Base-by-base conservation (phyloP, 208 protist species). In the Tetramitus jugosus region DNA sequence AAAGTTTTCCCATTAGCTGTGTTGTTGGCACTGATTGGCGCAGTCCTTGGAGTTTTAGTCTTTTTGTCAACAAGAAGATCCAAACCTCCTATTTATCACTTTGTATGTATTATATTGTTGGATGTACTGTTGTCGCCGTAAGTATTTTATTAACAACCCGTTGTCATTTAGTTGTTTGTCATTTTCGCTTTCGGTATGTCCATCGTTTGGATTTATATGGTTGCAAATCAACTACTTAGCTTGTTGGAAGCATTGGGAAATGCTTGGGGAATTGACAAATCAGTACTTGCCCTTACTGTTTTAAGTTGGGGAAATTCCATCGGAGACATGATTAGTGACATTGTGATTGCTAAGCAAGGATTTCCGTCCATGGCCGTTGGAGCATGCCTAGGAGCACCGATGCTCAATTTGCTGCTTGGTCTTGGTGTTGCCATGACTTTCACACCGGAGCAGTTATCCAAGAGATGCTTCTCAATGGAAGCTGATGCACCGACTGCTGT, bases 271-370 rank as follows among this genome's bases (percentile, higher is more conserved):
- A 74, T 83, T n/a, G n/a, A 13, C 17, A 37, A 52, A 13, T 39
- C 80, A 8, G 23, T 83, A 29, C 14, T 83, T 1, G 80, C 56
- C 0, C 29, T 82, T 43, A 83, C 80, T 10, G 52, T 83, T 7
- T 33, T 83, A 2, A 31, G 72, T 60, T 83, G 77, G 79, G 80
- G 80, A 60, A 83, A 83, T 75, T 75, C 40, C 39, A 10, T 83
- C 1, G 80, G 79, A n/a, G 80, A 83, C 26, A 46, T 84, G 29
- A 60, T 82, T 52, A n/a, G 33, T 39, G 31, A 65, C 49, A 23
- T 71, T 42, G 64, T 71, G 3, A 26, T 71, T 49, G 31, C 64
- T 1, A 1, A 23, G 10, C 35, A 71, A 49, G 64, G 64, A 33
- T 71, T 35, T 71, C 72, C 72, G 13, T 49, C 37, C 39, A 77